Evolutionary conservation across 306 rosid species (phyloP), one percentile per base, ranked within the genome.

Genomic region (Psophocarpus tetragonolobus): DNA sequence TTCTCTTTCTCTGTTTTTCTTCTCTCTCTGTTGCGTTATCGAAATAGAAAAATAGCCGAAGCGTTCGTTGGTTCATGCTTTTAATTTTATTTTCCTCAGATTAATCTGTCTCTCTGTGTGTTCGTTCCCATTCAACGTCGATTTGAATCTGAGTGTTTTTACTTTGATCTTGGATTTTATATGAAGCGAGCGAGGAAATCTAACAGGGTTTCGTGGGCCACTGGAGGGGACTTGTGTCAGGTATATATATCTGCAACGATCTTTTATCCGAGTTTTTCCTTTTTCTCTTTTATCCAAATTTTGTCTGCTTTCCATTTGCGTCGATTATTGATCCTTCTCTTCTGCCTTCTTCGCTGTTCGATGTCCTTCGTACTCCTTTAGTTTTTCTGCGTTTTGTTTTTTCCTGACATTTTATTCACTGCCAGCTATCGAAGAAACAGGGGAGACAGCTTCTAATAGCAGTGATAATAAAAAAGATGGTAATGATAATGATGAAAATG

Each of bases 161-260:
- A 67, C 11, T 47, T 69, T 47, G 7, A 63, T 51, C 15, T 4
- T 75, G 32, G 73, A 26, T 67, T 62, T 5, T 56, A 78, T 50
- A 85, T 85, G 98, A 90, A 86, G 97, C 93, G 93, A 35, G 70
- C 87, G 73, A 87, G 91, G 88, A 87, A 87, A 84, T 88, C 84
- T 1, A 88, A 74, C 36, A 64, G 87, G 68, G 91, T 93, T 71
- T 87, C 97, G 39, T 91, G 97, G 97, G 94, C 97, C 79, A n/a
- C 85, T 26, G 93, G 83, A 74, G 77, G 51, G 54, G 53, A 85
- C 85, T 92, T 93, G 41, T 86, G 92, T 90, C 98, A 91, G 98
- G 98, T 93, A 90, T 87, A 87, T 64, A 88, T 85, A 87, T 64
- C 29, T 11, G 64, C 74, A 36, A 67, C 58, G 29, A 69, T 84